Conservation (phyloP, 495 filamentous ascomycete species). For the Penicillium odoratum region DNA sequence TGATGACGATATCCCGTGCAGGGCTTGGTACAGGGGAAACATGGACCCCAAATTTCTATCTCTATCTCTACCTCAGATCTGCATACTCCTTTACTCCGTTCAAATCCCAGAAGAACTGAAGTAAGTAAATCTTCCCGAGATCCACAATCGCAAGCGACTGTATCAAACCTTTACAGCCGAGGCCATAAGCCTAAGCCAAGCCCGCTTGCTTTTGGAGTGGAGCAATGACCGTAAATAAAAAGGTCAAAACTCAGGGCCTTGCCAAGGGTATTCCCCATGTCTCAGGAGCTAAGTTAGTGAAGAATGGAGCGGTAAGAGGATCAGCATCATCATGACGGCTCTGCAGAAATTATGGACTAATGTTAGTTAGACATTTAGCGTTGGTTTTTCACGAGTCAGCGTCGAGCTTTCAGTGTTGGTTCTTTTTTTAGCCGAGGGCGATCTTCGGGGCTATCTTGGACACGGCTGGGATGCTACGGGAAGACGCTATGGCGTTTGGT, state of each 20-base stretch:
- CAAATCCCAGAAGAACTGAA: not conserved
- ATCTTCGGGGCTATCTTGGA: constrained; percentile 4
- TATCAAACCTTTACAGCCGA: not conserved
- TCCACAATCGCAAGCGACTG: not conserved
- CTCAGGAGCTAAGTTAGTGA: not conserved
- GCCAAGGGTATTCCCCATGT: constrained; percentile 7
- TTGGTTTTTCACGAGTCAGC: constrained; percentile 6
- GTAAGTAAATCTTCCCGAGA: not conserved
- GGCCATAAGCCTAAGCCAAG: not conserved
- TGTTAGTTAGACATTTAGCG: not conserved
- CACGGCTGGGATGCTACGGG: constrained; percentile 5
- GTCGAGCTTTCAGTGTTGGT: constrained; percentile 11
- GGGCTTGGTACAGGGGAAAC: not conserved
- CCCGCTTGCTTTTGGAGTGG: not conserved
- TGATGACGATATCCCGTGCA: not conserved
- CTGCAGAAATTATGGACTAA: constrained; percentile 7
- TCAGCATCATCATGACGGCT: constrained; percentile 3
- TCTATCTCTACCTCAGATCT: not conserved
- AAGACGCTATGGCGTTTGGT: not conserved
- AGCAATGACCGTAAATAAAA: not conserved
- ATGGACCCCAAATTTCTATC: not conserved
- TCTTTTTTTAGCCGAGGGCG: constrained; percentile 17
- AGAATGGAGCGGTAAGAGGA: not conserved
- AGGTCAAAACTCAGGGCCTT: not conserved
- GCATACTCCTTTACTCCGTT: not conserved